phyloP scores from a whole-genome alignment of 2,329 filamentous ascomycete species.

The Cordyceps farinosa region DNA sequence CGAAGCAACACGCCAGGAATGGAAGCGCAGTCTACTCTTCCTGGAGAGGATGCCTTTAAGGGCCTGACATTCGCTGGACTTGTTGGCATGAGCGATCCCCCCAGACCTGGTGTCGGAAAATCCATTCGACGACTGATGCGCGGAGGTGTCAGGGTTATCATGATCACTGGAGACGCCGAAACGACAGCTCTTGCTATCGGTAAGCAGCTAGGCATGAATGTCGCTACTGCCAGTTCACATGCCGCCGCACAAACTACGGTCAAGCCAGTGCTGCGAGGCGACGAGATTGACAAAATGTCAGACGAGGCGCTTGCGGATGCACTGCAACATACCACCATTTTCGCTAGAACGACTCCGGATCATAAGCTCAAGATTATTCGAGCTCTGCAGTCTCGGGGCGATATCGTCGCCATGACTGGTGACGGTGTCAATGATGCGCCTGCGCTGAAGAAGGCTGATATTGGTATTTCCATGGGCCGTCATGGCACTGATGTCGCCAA shows the following conservation, averaged over 20 bases:
- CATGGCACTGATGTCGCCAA: constrained; percentile 97
- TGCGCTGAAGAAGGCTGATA: constrained; percentile 93
- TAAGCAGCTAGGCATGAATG: constrained; percentile 88
- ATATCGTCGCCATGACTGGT: constrained; percentile 98
- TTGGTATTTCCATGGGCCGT: constrained; percentile 94
- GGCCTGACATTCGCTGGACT: constrained; percentile 86
- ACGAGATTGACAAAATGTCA: constrained; percentile 90
- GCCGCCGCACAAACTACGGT: constrained; percentile 55
- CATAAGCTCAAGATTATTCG: constrained; percentile 97
- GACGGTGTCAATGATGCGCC: constrained; percentile 98
- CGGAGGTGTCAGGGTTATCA: constrained; percentile 93
- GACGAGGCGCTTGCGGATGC: constrained; percentile 79
- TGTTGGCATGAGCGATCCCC: constrained; percentile 96
- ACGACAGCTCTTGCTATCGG: constrained; percentile 93
- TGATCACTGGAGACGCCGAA: constrained; percentile 98
- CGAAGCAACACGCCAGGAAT: constrained; percentile 51
- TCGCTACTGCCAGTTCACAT: constrained; percentile 54
- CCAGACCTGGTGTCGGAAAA: constrained; percentile 81
- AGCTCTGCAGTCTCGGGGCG: constrained; percentile 85
- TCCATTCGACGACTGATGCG: constrained; percentile 88
- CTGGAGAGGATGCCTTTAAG: constrained; percentile 69
- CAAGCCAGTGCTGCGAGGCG: constrained; percentile 74
- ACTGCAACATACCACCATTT: constrained; percentile 87
- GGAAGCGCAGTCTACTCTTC: constrained; percentile 41
- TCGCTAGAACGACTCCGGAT: constrained; percentile 92